Conservation (phyloP, 2,329 filamentous ascomycete species). For the Cladobotryum protrusum region DNA sequence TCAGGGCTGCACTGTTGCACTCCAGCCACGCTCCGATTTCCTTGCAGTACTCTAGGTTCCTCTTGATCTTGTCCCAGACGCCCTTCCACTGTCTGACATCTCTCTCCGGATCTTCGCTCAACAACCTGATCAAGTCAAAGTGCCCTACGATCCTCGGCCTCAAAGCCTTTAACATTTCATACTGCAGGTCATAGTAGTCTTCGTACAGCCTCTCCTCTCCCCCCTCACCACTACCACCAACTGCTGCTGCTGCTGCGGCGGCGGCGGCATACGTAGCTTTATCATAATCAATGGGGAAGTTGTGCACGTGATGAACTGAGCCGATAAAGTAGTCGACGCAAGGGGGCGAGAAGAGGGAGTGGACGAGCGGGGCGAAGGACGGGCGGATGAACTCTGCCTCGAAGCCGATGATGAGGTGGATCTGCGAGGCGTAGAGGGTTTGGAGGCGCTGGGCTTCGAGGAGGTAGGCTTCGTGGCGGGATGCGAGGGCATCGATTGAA, state of each 20-base stretch:
- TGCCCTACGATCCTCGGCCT: conserved; percentile 79
- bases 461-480: conserved; percentile 66
- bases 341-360: conserved; percentile 56
- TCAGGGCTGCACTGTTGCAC: conserved; percentile 78
- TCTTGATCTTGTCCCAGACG: conserved; percentile 67
- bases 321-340: conserved; percentile 86
- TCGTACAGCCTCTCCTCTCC: conserved; percentile 68
- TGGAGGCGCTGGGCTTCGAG: conserved; percentile 69
- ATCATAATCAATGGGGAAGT: conserved; percentile 86
- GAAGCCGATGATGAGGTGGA: conserved; percentile 81
- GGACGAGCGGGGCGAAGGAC: conserved; percentile 51
- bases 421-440: conserved; percentile 59
- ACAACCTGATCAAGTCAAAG: conserved; percentile 83
- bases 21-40: conserved; percentile 79
- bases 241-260: conserved; percentile 27
- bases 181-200: conserved; percentile 84
- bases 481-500: conserved; percentile 42
- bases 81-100: conserved; percentile 51
- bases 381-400: conserved; percentile 89
- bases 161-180: conserved; percentile 68
- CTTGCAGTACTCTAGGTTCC: conserved; percentile 67
- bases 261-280: conserved; percentile 52
- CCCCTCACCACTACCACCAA: conserved; percentile 23
- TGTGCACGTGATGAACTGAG: conserved; percentile 83
- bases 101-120: conserved; percentile 62